Conservation (phyloP, 2,329 filamentous ascomycete genomes). For the Onygenales sp. region DNA sequence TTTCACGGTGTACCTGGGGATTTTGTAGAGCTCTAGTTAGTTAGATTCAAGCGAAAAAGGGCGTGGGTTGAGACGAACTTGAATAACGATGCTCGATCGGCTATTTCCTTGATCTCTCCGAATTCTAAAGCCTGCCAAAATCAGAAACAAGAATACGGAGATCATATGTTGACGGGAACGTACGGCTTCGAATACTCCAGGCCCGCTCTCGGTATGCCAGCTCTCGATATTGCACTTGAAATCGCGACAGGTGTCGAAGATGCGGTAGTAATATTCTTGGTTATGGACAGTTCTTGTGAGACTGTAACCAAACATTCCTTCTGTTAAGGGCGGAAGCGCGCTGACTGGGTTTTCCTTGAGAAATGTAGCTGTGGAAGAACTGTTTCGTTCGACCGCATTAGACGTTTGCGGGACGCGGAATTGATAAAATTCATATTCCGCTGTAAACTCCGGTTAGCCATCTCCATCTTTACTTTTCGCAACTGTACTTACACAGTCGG, state of each 20-base stretch:
- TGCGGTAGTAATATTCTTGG: slow-evolving; percentile 82
- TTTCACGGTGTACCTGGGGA: slow-evolving; percentile 66
- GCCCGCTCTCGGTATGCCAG: slow-evolving; percentile 92
- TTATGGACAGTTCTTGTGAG: slow-evolving; percentile 80
- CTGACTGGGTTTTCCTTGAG: slow-evolving; percentile 63
- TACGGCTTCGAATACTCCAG: slow-evolving; percentile 88
- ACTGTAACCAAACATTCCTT: slow-evolving; percentile 95
- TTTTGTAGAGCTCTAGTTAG: slow-evolving; percentile 3
- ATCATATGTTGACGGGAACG: slow-evolving; percentile 15
- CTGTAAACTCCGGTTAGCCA: slow-evolving; percentile 38
- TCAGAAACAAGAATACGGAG: background rate
- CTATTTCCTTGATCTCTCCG: slow-evolving; percentile 78
- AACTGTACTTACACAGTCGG: background rate
- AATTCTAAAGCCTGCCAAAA: slow-evolving; percentile 63
- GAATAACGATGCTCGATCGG: slow-evolving; percentile 84
- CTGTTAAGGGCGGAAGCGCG: slow-evolving; percentile 68
- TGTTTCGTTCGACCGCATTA: slow-evolving; percentile 46
- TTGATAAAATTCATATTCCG: slow-evolving; percentile 92
- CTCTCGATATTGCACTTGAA: slow-evolving; percentile 81
- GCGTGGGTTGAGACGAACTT: slow-evolving; percentile 47
- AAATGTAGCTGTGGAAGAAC: slow-evolving; percentile 63
- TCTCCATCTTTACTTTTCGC: background rate
- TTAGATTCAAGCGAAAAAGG: background rate
- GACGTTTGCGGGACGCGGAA: slow-evolving; percentile 56
- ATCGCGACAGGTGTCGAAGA: slow-evolving; percentile 68